phyloP scores from a whole-genome alignment of 345 rosid genomes.

The Hevea brasiliensis region DNA sequence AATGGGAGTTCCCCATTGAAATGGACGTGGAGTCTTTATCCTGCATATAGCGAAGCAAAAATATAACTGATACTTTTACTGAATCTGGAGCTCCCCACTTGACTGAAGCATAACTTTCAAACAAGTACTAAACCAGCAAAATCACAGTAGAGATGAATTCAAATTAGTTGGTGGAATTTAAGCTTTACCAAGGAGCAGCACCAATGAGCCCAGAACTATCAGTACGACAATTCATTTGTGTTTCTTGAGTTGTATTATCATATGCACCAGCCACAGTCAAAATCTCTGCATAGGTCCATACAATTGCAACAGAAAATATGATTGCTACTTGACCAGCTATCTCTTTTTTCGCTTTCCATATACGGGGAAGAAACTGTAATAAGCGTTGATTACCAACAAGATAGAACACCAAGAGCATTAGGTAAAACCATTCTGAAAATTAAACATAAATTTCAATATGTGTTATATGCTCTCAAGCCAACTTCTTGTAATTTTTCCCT shows the following conservation, averaged over 20 bases:
- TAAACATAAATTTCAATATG: not conserved
- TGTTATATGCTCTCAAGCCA: too few relatives aligned
- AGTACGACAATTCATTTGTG: constrained; percentile 72
- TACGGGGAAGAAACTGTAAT: constrained; percentile 60
- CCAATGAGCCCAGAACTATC: constrained; percentile 75
- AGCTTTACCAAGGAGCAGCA: constrained; percentile 69
- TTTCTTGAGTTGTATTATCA: constrained; percentile 41
- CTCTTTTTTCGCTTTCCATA: constrained; percentile 39
- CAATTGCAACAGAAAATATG: constrained; percentile 49
- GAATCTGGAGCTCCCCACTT: too few relatives aligned
- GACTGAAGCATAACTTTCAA: too few relatives aligned
- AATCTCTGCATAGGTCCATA: constrained; percentile 69
- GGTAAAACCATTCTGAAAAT: not conserved
- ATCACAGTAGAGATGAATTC: too few relatives aligned
- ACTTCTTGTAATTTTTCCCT: not conserved
- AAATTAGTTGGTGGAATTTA: too few relatives aligned
- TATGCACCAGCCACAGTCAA: constrained; percentile 81
- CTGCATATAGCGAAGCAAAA: too few relatives aligned
- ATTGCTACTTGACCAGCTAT: constrained; percentile 52
- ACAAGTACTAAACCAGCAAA: too few relatives aligned
- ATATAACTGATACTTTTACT: too few relatives aligned
- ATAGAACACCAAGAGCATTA: constrained; percentile 1
- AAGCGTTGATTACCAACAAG: too few relatives aligned
- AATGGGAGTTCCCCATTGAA: too few relatives aligned
- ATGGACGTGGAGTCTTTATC: too few relatives aligned